Conservation (phyloP, 805 yeast species). For the Komagataella pseudopastoris region DNA sequence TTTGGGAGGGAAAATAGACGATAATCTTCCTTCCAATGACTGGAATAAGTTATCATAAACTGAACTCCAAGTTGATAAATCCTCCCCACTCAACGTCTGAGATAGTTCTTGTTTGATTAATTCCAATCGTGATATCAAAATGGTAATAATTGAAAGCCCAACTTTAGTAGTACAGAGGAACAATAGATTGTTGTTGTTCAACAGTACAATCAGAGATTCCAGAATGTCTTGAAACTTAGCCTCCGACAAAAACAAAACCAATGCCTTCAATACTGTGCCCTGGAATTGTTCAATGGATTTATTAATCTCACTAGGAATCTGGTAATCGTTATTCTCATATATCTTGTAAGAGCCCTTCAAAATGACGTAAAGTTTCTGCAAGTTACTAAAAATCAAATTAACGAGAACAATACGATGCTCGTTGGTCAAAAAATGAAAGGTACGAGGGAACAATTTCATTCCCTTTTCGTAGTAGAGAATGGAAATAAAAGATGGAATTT, state of each 20-base stretch:
- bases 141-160: slow-evolving; percentile 79
- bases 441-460: slow-evolving; percentile 76
- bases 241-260: slow-evolving; percentile 75
- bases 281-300: slow-evolving; percentile 69
- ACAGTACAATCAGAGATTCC: slow-evolving; percentile 55
- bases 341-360: slow-evolving; percentile 68
- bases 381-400: slow-evolving; percentile 65
- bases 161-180: slow-evolving; percentile 59
- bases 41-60: slow-evolving; percentile 77
- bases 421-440: slow-evolving; percentile 66
- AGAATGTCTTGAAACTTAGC: slow-evolving; percentile 70
- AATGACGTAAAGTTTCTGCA: slow-evolving; percentile 69
- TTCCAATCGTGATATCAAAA: slow-evolving; percentile 86
- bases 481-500: slow-evolving; percentile 71
- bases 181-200: slow-evolving; percentile 58
- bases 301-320: slow-evolving; percentile 36
- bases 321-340: slow-evolving; percentile 26
- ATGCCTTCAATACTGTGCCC: slow-evolving; percentile 66
- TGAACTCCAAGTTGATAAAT: slow-evolving; percentile 57
- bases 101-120: slow-evolving; percentile 72
- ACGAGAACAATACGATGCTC: slow-evolving; percentile 69
- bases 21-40: slow-evolving; percentile 62
- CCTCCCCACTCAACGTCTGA: slow-evolving; percentile 33
- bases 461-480: slow-evolving; percentile 78
- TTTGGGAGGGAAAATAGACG: slow-evolving; percentile 71